phyloP scores from a whole-genome alignment of 352 stramenopile genomes.

The Phytophthora citrophthora region DNA sequence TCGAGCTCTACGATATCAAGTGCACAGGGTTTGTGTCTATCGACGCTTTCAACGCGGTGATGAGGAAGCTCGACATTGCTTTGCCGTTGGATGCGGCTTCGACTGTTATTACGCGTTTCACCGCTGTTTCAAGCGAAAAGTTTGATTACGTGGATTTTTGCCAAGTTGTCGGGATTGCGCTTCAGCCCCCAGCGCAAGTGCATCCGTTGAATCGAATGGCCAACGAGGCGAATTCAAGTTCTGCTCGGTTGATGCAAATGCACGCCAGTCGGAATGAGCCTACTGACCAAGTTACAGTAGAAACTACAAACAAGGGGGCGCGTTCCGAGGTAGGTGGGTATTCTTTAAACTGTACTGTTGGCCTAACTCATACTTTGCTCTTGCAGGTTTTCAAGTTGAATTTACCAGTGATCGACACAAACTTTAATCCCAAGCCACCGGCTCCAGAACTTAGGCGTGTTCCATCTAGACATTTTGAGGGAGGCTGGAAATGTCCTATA shows the following conservation, averaged over 20 bases:
- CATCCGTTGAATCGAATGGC: slow-evolving; percentile 11
- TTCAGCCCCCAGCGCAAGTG: slow-evolving; percentile 9
- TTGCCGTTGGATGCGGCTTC: slow-evolving; percentile 46
- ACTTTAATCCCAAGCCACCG: slow-evolving; percentile 20
- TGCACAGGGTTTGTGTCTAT: slow-evolving; percentile 64
- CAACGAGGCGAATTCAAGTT: not conserved
- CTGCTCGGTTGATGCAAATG: not conserved
- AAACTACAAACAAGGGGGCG: slow-evolving; percentile 5
- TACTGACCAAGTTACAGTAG: slow-evolving; percentile 10
- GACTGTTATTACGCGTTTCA: slow-evolving; percentile 60
- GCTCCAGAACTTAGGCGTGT: slow-evolving; percentile 7
- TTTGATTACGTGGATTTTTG: slow-evolving; percentile 85
- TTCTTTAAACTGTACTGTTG: not conserved
- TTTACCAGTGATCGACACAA: slow-evolving; percentile 33
- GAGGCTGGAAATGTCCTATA: slow-evolving; percentile 65
- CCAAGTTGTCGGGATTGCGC: slow-evolving; percentile 32
- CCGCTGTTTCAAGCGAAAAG: slow-evolving; percentile 44
- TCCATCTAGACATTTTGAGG: slow-evolving; percentile 14
- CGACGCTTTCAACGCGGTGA: slow-evolving; percentile 67
- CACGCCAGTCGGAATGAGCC: slow-evolving; percentile 1
- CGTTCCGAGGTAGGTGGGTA: slow-evolving; percentile 25
- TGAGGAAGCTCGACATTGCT: slow-evolving; percentile 69
- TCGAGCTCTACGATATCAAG: slow-evolving; percentile 68
- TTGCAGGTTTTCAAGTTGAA: slow-evolving; percentile 31
- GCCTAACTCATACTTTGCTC: slow-evolving; percentile 5